Evolutionary conservation across 2,329 filamentous ascomycete genomes (phyloP), one percentile per base, ranked within the genome.

Genomic region (Penicillium crustosum): DNA sequence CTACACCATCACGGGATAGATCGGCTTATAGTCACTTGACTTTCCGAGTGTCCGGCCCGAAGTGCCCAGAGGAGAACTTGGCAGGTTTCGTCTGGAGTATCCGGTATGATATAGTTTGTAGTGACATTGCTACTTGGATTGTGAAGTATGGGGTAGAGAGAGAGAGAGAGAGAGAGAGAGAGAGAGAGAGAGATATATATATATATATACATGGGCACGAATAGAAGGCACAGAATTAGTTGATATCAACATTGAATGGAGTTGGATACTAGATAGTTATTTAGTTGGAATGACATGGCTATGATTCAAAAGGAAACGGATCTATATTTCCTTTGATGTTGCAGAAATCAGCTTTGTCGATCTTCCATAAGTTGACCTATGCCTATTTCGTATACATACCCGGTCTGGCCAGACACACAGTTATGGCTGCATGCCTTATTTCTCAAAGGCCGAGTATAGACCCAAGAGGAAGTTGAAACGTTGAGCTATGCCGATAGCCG

Each of bases 391-490:
- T 44, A n/a, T 27, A 6, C 15, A 27, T n/a, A 5, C 23, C 0
- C 23, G 8, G 42, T 44, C 23, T n/a, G 5, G 19, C 29, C 12
- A 48, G 29, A 6, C 19, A 17, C 9, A 35, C 12, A 23, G 44
- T 23, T 35, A 15, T 15, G 13, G 31, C 31, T 35, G 33, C 17
- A 17, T n/a, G 23, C 15, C 6, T 21, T 36, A 25, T 45, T 21
- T 38, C 38, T 53, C 33, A 53, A 53, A 53, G 23, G 31, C 51
- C 31, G 42, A 48, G 21, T 47, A 53, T 29, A 45, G 17, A 27
- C 23, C 2, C 21, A 21, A 25, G 4, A 10, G 50, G 23, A 45
- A 21, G 49, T 21, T 15, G 23, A 38, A 29, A 36, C 31, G 4
- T 29, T 29, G 29, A 17, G 17, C 5, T 10, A 27, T 13, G 8